Base-by-base conservation (phyloP, 192 early-diverging fungal species). In the Coemansia sp. region DNA sequence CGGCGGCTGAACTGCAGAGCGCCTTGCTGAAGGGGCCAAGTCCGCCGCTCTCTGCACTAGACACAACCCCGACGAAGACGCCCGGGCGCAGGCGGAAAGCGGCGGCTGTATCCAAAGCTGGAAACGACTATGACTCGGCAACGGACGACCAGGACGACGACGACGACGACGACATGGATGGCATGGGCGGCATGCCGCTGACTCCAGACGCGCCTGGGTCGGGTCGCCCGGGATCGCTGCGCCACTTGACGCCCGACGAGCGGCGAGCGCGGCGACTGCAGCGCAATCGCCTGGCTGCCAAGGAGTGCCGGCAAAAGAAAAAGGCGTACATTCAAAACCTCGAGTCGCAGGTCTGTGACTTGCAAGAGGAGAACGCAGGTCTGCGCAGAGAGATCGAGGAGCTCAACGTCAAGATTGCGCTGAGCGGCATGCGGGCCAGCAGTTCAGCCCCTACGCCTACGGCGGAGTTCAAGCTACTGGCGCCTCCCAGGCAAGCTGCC, bases 231-330 rank as follows among this genome's bases (percentile, higher is more conserved):
- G 74, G 74, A 2, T 77, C 74, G 17, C 51, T 77, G 34, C 63
- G 74, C 2, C 58, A 70, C 36, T 41, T 77, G 56, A 84, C 86
- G 1, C 77, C 83, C 14, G 88, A 89, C 15, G 88, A 91, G 59
- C 80, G 86, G 32, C 80, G 88, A 52, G 84, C 86, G 40, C 83
- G 89, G 21, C 77, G 89, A 6, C 60, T 91, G 60, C 70, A 84
- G 55, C 81, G 86, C 50, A 91, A 91, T 70, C 71, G 89, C 6
- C 70, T 89, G 15, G 89, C 89, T 0, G 89, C 89, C 47, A 89
- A 89, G 66, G 89, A 89, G 59, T 91, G 88, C 43, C 83, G 89
- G 6, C 86, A 86, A 51, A 91, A 91, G 63, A 89, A 89, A 65
- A 91, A 91, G 62, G 80, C 75, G n/a, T 88, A 84, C 53, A 84